A percentile compares a stretch with the other conserved stretches of the same genome.
Conservation (phyloP, 2,329 filamentous ascomycete genomes). For the Cladophialophora psammophila region DNA sequence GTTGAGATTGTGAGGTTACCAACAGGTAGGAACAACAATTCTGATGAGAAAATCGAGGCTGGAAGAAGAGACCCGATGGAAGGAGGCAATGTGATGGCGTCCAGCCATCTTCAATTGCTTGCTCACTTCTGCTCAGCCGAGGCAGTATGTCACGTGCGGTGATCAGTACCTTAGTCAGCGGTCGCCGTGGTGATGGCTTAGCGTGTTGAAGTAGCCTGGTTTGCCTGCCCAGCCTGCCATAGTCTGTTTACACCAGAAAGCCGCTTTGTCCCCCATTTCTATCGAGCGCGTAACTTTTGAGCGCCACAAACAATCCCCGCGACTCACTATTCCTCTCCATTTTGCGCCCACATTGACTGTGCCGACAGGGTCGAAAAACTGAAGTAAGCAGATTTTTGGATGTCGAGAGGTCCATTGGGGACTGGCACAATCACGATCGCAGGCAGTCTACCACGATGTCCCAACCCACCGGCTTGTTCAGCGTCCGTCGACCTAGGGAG, state of each 20-base stretch:
- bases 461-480: slow-evolving; percentile 87
- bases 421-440: background rate
- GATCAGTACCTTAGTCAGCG: background rate
- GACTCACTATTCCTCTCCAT: background rate
- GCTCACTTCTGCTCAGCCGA: slow-evolving; percentile 5
- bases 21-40: background rate
- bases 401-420: background rate
- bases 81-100: background rate
- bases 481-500: slow-evolving; percentile 90
- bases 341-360: background rate
- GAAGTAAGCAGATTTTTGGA: background rate
- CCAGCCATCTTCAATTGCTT: slow-evolving; percentile 11
- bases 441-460: slow-evolving; percentile 66
- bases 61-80: background rate
- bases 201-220: slow-evolving; percentile 8
- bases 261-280: background rate
- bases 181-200: slow-evolving; percentile 19
- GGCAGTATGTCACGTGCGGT: slow-evolving; percentile 15
- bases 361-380: background rate
- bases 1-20: background rate
- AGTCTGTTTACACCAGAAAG: background rate
- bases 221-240: background rate
- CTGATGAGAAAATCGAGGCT: background rate
- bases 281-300: background rate
- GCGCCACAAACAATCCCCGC: background rate